Evolutionary conservation across 139 green algal genomes (phyloP).

Genomic region (Chlamydomonas sp.): DNA sequence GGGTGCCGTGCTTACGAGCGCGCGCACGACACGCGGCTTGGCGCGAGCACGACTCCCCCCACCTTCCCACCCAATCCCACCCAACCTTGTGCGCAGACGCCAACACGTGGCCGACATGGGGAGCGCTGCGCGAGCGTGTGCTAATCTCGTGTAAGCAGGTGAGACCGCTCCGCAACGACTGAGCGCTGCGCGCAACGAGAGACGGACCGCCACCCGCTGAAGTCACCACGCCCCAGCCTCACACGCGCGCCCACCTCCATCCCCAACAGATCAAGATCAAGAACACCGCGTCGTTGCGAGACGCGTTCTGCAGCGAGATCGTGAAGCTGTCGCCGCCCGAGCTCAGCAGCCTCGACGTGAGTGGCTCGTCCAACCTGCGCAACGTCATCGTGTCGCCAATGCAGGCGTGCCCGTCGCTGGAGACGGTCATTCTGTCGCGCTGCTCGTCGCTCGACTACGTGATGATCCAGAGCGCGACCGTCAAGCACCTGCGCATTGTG

Average conservation of each 20-base stretch:
- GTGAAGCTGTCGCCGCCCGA: conserved; percentile 66
- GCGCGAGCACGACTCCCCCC: no score
- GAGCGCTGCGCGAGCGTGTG: conserved; percentile 63
- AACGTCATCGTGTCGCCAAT: conserved; percentile 57
- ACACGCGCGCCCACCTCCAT: neutral
- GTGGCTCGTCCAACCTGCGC: conserved; percentile 50
- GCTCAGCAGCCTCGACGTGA: conserved; percentile 45
- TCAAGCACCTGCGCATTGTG: conserved; percentile 43
- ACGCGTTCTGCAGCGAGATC: conserved; percentile 65
- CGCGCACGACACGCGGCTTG: no score
- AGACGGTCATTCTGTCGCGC: conserved; percentile 41
- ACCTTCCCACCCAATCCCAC: no score
- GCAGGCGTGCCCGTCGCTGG: conserved; percentile 54
- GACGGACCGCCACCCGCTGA: no score
- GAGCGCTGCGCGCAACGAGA: no score
- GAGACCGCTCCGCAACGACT: neutral
- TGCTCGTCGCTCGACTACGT: conserved; percentile 57
- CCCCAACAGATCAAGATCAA: conserved; percentile 47
- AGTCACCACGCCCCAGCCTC: no score
- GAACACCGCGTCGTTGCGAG: conserved; percentile 49
- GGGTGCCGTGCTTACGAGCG: no score
- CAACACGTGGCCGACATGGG: conserved; percentile 72
- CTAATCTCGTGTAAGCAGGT: conserved; percentile 56
- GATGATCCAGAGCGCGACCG: conserved; percentile 52
- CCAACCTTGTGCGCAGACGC: conserved; percentile 60